These are phyloP conservation scores for Teratosphaeriaceae sp. DNA, from an alignment of 2,329 filamentous ascomycete species.

Conservation along the genomic window DNA sequence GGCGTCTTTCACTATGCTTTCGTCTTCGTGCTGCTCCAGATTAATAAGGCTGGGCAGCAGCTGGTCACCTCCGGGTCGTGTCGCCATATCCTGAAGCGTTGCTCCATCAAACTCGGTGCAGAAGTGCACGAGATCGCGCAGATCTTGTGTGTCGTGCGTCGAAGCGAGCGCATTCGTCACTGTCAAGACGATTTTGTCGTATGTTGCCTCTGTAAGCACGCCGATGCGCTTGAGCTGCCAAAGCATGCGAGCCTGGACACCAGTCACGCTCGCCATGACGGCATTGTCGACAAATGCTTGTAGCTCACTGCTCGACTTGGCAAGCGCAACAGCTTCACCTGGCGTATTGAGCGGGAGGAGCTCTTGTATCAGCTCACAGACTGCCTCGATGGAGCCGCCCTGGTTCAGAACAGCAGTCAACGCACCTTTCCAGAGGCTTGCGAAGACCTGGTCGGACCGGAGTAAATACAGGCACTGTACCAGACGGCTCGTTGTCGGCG, in stretches of 20 bases:
- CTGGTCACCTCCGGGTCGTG: constrained; percentile 40
- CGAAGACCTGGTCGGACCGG: constrained; percentile 28
- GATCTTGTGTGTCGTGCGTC: constrained; percentile 14
- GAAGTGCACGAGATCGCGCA: constrained; percentile 29
- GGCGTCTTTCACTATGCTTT: constrained; percentile 43
- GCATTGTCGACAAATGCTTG: constrained; percentile 28
- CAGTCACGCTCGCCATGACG: constrained; percentile 8
- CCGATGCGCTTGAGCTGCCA: constrained; percentile 16
- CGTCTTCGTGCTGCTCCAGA: constrained; percentile 47
- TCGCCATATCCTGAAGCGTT: constrained; percentile 39
- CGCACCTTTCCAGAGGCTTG: constrained; percentile 19
- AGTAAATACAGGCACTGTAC: constrained; percentile 56
- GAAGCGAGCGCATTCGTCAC: constrained; percentile 35
- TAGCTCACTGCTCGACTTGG: constrained; percentile 28
- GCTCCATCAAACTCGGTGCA: constrained; percentile 30
- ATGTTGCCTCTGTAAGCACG: constrained; percentile 30
- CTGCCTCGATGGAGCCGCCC: constrained; percentile 16
- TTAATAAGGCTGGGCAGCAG: constrained; percentile 48
- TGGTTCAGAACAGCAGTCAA: constrained; percentile 14
- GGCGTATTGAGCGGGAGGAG: constrained; percentile 31
- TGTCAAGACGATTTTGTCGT: constrained; percentile 31
- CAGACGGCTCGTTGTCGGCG: constrained; percentile 58
- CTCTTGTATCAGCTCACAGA: constrained; percentile 18
- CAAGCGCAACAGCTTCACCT: constrained; percentile 28
- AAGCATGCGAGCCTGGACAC: constrained; percentile 7